phyloP scores from a whole-genome alignment of 202 grass and related monocot species.

The Zoysia matrella region DNA sequence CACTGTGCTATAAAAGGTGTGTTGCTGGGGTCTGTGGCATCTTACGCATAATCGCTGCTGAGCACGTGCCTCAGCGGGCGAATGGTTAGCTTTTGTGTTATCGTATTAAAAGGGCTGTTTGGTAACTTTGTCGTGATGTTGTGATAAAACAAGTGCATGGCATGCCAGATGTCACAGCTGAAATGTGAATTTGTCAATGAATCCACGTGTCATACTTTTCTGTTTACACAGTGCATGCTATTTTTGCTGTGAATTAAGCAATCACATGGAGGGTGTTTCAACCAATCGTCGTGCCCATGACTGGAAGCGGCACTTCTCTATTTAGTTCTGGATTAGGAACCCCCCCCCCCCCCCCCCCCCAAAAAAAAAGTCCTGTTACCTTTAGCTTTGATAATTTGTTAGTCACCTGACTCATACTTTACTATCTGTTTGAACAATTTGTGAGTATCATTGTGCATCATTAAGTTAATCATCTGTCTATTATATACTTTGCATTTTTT shows the following conservation, averaged over 20 bases:
- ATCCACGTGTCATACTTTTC: slow-evolving; percentile 19
- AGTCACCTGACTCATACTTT: not conserved
- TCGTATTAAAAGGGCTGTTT: not conserved
- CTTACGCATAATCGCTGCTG: not conserved
- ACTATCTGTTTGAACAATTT: slow-evolving; percentile 3
- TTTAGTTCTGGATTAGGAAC: not conserved
- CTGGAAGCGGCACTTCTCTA: slow-evolving; percentile 4
- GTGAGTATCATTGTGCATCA: not conserved
- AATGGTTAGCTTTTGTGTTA: not conserved
- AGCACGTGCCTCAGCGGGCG: not conserved
- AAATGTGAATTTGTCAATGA: not conserved
- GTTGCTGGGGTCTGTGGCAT: too few relatives aligned
- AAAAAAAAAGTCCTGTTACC: too few relatives aligned
- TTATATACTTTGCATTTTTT: slow-evolving; percentile 20
- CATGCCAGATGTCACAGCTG: not conserved
- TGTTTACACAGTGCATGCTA: not conserved
- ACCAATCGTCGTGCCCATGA: not conserved
- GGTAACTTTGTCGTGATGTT: slow-evolving; percentile 3
- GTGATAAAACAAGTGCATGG: too few relatives aligned
- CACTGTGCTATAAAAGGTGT: too few relatives aligned
- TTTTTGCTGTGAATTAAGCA: slow-evolving; percentile 24
- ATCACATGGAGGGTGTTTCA: not conserved
- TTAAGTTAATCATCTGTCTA: slow-evolving; percentile 4
- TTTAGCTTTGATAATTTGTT: not conserved
- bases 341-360: too few relatives aligned